phyloP scores from a whole-genome alignment of 768 basidiomycete species.

The Glaciozyma antarctica region DNA sequence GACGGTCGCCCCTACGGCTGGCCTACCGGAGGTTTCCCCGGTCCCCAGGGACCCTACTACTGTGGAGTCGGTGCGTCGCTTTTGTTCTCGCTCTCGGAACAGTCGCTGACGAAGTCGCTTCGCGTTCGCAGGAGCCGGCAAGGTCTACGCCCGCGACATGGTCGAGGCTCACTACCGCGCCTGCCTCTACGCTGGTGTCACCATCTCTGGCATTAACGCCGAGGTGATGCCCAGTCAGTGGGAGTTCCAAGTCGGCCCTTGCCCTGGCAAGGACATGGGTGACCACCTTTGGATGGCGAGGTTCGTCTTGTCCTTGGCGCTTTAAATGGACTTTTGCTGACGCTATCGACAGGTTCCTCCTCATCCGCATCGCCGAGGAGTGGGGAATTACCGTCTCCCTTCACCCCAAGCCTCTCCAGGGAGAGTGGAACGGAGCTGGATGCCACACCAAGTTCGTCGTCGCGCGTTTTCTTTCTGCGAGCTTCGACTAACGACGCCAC shows the following conservation, averaged over 20 bases:
- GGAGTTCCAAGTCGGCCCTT: slow-evolving; percentile 99
- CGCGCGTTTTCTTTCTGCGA: neutral
- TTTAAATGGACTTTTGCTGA: neutral
- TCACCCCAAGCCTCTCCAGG: slow-evolving; percentile 95
- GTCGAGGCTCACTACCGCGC: slow-evolving; percentile 99
- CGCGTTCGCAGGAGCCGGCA: slow-evolving; percentile 64
- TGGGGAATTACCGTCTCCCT: slow-evolving; percentile 60
- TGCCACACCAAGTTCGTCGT: slow-evolving; percentile 54
- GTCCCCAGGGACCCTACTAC: slow-evolving; percentile 98
- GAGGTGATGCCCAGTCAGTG: slow-evolving; percentile 99
- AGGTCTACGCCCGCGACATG: slow-evolving; percentile 95
- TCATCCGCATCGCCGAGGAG: slow-evolving; percentile 91
- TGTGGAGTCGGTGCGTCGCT: slow-evolving; percentile 80
- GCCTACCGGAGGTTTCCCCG: slow-evolving; percentile 99
- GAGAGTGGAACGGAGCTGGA: slow-evolving; percentile 99
- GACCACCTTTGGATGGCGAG: slow-evolving; percentile 99
- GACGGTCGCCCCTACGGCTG: slow-evolving; percentile 87
- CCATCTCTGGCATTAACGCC: slow-evolving; percentile 98
- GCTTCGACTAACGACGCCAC: neutral
- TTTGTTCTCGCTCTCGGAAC: neutral
- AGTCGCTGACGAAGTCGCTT: slow-evolving; percentile 7
- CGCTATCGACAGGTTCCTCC: slow-evolving; percentile 51
- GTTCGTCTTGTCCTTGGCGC: neutral
- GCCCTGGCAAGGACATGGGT: slow-evolving; percentile 95
- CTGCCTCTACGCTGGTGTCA: slow-evolving; percentile 47